A percentile compares a stretch with the other conserved stretches of the same genome.
These are phyloP conservation scores for Papilionanthe hybrid DNA, from an alignment of 116 monocot genomes.

Conservation along the genomic window DNA sequence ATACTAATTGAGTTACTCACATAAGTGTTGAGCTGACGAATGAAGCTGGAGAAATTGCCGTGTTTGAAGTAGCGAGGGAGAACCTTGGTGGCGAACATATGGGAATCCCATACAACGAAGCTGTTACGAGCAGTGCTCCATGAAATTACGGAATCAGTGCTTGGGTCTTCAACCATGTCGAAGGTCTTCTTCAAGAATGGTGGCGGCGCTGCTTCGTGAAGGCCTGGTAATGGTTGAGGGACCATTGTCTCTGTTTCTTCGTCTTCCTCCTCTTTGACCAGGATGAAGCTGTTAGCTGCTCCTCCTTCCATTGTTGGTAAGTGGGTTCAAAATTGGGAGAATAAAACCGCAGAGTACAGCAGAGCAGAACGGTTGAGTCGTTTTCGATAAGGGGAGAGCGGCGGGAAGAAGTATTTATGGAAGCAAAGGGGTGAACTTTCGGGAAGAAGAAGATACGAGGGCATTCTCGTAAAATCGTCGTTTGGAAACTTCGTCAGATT, in stretches of 20 bases:
- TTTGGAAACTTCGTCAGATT: background rate
- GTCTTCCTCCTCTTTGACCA: constrained; percentile 9
- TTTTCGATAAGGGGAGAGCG: background rate
- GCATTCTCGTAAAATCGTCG: background rate
- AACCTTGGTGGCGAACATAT: constrained; percentile 21
- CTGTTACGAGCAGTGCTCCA: constrained; percentile 26
- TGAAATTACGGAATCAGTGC: constrained; percentile 21
- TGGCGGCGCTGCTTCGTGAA: constrained; percentile 20
- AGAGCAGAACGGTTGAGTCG: background rate
- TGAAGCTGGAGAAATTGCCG: constrained; percentile 32
- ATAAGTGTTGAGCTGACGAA: constrained; percentile 33
- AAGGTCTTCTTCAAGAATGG: constrained; percentile 40
- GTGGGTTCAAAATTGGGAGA: background rate
- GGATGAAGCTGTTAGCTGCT: background rate
- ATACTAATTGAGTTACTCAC: background rate
- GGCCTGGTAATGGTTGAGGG: constrained; percentile 21
- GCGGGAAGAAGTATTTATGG: background rate
- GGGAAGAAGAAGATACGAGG: background rate
- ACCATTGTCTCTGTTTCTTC: background rate
- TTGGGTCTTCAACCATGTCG: constrained; percentile 37
- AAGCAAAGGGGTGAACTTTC: background rate
- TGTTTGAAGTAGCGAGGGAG: constrained; percentile 32
- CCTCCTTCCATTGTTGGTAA: background rate
- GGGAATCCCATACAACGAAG: constrained; percentile 32
- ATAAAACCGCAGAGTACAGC: background rate